phyloP scores from a whole-genome alignment of 306 rosid species.

The Lathyrus aphaca region DNA sequence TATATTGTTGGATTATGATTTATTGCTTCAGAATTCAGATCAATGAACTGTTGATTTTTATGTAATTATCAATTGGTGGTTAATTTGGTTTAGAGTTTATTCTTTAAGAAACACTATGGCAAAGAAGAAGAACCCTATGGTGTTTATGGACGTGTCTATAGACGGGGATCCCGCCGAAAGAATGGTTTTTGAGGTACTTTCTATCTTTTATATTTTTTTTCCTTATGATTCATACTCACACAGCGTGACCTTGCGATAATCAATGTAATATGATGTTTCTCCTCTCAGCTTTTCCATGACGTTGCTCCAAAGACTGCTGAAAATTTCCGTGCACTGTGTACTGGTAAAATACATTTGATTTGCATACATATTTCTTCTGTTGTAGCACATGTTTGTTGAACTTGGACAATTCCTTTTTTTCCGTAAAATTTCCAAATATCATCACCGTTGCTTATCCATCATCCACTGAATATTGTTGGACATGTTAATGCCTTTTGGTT shows the following conservation, averaged over 20 bases:
- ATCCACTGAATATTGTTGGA: neutral
- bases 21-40: neutral
- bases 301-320: slow-evolving; percentile 91
- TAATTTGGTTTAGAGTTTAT: slow-evolving; percentile 40
- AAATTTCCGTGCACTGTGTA: slow-evolving; percentile 90
- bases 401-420: neutral
- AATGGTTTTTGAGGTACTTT: slow-evolving; percentile 83
- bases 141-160: slow-evolving; percentile 80
- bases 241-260: neutral
- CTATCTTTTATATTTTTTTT: neutral
- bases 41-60: slow-evolving; percentile 4
- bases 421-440: neutral
- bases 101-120: slow-evolving; percentile 53
- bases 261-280: neutral
- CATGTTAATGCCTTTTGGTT: slow-evolving; percentile 1
- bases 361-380: neutral
- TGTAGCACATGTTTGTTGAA: neutral
- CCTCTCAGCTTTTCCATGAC: slow-evolving; percentile 76
- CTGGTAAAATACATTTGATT: slow-evolving; percentile 55
- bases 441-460: neutral
- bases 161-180: slow-evolving; percentile 92
- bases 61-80: slow-evolving; percentile 26
- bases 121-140: slow-evolving; percentile 73
- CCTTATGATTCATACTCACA: neutral
- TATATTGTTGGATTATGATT: slow-evolving; percentile 26